Evolutionary conservation across 768 basidiomycete species (phyloP).

Genomic region (Lactarius pseudohatsudake): DNA sequence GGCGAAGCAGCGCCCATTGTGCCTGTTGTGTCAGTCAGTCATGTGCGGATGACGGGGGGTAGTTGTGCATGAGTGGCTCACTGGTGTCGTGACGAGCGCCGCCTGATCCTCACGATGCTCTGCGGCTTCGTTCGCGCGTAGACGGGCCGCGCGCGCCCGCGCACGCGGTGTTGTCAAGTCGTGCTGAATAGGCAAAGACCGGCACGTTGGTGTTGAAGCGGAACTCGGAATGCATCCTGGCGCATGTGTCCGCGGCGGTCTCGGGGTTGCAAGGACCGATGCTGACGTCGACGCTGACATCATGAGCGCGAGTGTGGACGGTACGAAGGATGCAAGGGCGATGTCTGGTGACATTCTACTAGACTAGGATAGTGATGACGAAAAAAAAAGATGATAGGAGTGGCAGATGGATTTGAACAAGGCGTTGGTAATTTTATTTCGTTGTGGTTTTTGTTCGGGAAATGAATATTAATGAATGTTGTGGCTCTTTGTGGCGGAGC

Average conservation of each 20-base stretch:
- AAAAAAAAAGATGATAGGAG: too few species aligned
- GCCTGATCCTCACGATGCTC: constrained; percentile 24
- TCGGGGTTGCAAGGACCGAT: constrained; percentile 6
- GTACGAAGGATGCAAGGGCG: background rate
- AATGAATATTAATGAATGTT: background rate
- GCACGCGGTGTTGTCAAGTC: constrained; percentile 23
- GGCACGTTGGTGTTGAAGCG: constrained; percentile 2
- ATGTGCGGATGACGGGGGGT: background rate
- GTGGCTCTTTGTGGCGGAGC: constrained; percentile 1
- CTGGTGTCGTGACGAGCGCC: constrained; percentile 23
- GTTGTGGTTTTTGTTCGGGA: background rate
- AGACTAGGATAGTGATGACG: background rate
- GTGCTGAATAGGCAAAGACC: constrained; percentile 10
- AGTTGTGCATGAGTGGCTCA: constrained; percentile 1
- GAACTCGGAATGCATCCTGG: background rate
- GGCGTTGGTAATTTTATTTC: background rate
- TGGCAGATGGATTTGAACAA: background rate
- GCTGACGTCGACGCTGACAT: background rate
- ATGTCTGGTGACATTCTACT: constrained; percentile 1
- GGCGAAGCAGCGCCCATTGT: constrained; percentile 35
- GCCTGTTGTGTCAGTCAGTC: constrained; percentile 30
- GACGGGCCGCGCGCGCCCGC: constrained; percentile 14
- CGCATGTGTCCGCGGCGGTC: background rate
- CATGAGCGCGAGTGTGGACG: background rate
- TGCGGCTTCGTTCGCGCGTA: constrained; percentile 20